Percentiles rank a stretch among this genome's conserved stretches.
These are phyloP conservation scores for Trametes cingulata DNA, from an alignment of 768 basidiomycete species.

Conservation along the genomic window DNA sequence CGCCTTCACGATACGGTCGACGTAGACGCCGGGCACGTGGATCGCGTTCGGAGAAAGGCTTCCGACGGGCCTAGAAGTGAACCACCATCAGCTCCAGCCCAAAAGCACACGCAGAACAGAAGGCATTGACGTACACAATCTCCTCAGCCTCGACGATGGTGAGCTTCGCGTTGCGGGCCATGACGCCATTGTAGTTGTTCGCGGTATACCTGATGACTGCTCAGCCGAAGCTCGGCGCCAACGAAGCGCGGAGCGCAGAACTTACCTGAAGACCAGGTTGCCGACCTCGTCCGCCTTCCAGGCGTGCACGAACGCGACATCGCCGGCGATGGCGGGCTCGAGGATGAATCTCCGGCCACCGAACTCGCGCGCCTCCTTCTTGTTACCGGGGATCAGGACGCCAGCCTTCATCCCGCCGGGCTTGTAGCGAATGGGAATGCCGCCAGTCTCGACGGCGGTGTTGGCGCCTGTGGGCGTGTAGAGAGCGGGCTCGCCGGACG, in stretches of 20 bases:
- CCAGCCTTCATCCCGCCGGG: slow-evolving; percentile 67
- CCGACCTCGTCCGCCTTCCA: slow-evolving; percentile 92
- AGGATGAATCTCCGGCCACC: slow-evolving; percentile 75
- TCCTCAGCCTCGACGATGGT: slow-evolving; percentile 73
- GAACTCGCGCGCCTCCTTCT: slow-evolving; percentile 73
- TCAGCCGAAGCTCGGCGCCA: neutral
- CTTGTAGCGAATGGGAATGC: slow-evolving; percentile 77
- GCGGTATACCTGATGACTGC: slow-evolving; percentile 61
- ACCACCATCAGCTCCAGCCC: neutral
- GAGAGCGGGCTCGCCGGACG: slow-evolving; percentile 89
- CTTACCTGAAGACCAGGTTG: slow-evolving; percentile 84
- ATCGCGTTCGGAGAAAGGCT: slow-evolving; percentile 72
- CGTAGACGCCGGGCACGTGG: slow-evolving; percentile 81
- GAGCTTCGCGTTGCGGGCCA: slow-evolving; percentile 85
- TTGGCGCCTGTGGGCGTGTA: slow-evolving; percentile 91
- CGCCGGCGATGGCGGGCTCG: slow-evolving; percentile 78
- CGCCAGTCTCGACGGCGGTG: slow-evolving; percentile 76
- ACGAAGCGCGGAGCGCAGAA: neutral
- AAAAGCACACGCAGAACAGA: neutral
- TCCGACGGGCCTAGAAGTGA: slow-evolving; percentile 26
- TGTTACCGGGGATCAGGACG: slow-evolving; percentile 66
- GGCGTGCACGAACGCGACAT: slow-evolving; percentile 81
- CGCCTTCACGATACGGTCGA: slow-evolving; percentile 81
- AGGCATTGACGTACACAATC: slow-evolving; percentile 28
- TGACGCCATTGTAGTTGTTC: slow-evolving; percentile 82